Evolutionary conservation across 768 basidiomycete species (phyloP), one percentile per base, ranked within the genome.

Genomic region (Psilocybe azurescens): DNA sequence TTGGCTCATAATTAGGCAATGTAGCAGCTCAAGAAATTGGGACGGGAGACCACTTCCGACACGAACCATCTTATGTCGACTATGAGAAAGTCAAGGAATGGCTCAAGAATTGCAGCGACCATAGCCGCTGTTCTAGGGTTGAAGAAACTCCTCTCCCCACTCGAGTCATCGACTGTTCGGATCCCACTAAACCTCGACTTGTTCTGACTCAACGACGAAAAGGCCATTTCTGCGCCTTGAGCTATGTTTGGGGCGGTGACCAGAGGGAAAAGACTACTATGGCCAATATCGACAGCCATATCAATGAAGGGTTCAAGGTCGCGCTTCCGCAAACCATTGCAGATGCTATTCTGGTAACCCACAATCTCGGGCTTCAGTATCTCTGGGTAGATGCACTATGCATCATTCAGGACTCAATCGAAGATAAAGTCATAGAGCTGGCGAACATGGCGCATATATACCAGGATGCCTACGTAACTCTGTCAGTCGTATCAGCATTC

Each of bases 311-410:
- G 3, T 9, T 44, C n/a, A 24, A 16, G 1, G 24, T 6, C 5
- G 20, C 18, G 8, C 55, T 56, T 44, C 53, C 53, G 7, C 8
- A 41, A 14, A 55, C 53, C 3, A 55, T 55, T 36, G 16, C n/a
- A 28, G 53, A 55, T n/a, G 53, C 53, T 18, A 41, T 55, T 7
- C 3, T 13, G 5, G 39, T 20, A 14, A 41, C 53, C 11, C 33
- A 41, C n/a, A 10, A 18, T 3, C 36, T 55, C 8, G 53, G 53
- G 7, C 11, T 55, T 3, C 55, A 39, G 14, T 56, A 56, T 29
- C 39, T 56, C 10, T 56, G 55, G 55, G 41, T 24, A 13, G 55
- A 56, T 24, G 13, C 55, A 9, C 38, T 56, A 14, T 56, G 55
- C 39, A 56, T 56, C 20, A 39, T 56, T 13, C 55, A 56, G 24